A percentile compares a stretch with the other conserved stretches of the same genome.
phyloP scores from a whole-genome alignment of 306 rosid genomes.

The Lathyrus sativus region DNA sequence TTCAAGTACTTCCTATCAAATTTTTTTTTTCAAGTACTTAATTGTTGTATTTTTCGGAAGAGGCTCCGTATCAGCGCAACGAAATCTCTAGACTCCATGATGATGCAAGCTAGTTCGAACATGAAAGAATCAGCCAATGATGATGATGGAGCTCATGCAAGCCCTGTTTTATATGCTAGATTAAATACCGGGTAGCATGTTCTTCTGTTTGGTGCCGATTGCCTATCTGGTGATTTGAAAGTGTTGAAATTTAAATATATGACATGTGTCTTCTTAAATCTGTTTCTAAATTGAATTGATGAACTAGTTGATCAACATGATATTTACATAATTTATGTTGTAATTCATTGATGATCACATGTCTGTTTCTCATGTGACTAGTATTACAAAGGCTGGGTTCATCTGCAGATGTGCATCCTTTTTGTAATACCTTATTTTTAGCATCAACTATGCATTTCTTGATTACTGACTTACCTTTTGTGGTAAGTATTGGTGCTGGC shows the following conservation, averaged over 20 bases:
- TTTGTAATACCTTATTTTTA: slow-evolving; percentile 9
- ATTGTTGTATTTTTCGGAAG: slow-evolving; percentile 88
- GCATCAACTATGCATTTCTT: slow-evolving; percentile 36
- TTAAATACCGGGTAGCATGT: slow-evolving; percentile 74
- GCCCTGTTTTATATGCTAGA: slow-evolving; percentile 71
- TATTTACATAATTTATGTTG: slow-evolving; percentile 10
- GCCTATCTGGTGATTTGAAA: slow-evolving; percentile 57
- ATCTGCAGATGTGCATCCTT: slow-evolving; percentile 16
- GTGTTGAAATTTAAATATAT: slow-evolving; percentile 47
- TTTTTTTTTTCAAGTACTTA: slow-evolving; percentile 90
- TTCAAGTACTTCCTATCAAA: slow-evolving; percentile 91
- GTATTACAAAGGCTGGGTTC: slow-evolving; percentile 27
- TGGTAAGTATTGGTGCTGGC: slow-evolving; percentile 97
- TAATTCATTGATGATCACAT: slow-evolving; percentile 27
- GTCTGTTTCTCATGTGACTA: slow-evolving; percentile 27
- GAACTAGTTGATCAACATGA: slow-evolving; percentile 18
- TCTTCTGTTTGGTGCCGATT: slow-evolving; percentile 80
- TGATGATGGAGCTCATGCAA: slow-evolving; percentile 40
- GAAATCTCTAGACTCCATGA: slow-evolving; percentile 65
- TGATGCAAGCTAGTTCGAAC: slow-evolving; percentile 63
- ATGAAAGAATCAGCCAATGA: slow-evolving; percentile 45
- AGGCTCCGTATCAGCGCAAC: slow-evolving; percentile 68
- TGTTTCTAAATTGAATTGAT: slow-evolving; percentile 21
- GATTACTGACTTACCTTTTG: slow-evolving; percentile 45
- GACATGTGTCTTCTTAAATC: slow-evolving; percentile 11